A percentile compares a stretch with the other conserved stretches of the same genome.
Conservation (phyloP, 148 eudicot species). For the Euryodendron excelsum region DNA sequence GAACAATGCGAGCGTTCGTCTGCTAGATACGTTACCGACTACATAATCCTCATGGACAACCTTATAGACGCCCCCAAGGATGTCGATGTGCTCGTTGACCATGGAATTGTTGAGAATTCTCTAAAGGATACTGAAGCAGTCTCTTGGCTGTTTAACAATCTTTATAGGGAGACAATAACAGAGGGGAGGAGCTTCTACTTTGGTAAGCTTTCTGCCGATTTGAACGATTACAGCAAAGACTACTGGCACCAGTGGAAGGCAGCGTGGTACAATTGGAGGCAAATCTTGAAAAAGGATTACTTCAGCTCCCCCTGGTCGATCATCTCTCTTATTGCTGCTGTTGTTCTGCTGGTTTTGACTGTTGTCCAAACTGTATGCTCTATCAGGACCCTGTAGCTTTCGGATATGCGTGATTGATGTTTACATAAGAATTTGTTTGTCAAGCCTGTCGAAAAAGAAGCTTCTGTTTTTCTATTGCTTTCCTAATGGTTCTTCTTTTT, state of each 20-base stretch:
- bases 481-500: no score
- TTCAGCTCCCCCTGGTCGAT: background rate
- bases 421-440: no score
- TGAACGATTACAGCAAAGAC: background rate
- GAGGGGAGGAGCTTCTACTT: background rate
- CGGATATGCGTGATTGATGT: no score
- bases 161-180: background rate
- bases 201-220: background rate
- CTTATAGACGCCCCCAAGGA: no score
- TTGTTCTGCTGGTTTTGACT: no score
- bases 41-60: background rate
- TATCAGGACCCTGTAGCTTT: background rate
- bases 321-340: background rate
- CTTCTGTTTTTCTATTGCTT: no score
- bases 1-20: background rate
- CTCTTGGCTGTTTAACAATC: background rate
- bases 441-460: no score
- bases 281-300: background rate
- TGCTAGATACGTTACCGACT: background rate
- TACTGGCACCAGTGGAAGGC: constrained; percentile 1
- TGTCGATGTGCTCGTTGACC: background rate
- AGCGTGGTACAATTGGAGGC: background rate
- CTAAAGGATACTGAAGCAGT: background rate
- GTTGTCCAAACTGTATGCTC: constrained; percentile 10
- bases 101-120: background rate